These are phyloP conservation scores for Prunus yedoensis DNA, from an alignment of 331 rosid species.

Conservation along the genomic window DNA sequence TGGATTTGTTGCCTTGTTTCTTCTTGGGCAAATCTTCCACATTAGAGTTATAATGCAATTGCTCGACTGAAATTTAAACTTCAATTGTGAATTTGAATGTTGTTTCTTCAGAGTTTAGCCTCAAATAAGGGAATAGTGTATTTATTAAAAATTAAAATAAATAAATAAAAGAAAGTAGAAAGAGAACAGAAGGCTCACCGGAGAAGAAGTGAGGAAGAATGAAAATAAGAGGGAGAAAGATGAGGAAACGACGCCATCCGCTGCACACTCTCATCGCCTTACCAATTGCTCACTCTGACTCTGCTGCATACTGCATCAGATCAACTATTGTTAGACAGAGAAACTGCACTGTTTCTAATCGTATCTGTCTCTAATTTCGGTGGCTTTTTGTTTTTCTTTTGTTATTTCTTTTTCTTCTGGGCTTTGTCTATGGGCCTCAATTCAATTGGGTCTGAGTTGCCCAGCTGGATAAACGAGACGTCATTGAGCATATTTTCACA, in stretches of 20 bases:
- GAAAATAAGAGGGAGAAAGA: conserved; percentile 61
- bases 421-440: no score
- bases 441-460: no score
- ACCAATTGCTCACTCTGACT: background rate
- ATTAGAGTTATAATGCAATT: conserved; percentile 52
- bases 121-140: background rate
- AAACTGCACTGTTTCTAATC: no score
- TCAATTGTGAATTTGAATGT: background rate
- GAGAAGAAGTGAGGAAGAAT: conserved; percentile 62
- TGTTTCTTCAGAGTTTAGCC: background rate
- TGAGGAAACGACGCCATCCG: conserved; percentile 66
- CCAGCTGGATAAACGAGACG: no score
- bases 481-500: no score
- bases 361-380: no score
- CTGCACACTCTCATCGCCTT: conserved; percentile 52
- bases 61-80: conserved; percentile 40
- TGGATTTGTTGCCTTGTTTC: conserved; percentile 56
- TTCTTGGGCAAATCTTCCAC: conserved; percentile 38
- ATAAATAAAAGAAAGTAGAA: background rate
- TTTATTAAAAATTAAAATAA: background rate
- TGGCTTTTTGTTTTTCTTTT: no score
- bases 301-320: background rate
- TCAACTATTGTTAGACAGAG: background rate
- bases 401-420: no score
- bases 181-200: conserved; percentile 36